phyloP scores from a whole-genome alignment of 2,329 filamentous ascomycete genomes.

The Sarocladium kiliense region DNA sequence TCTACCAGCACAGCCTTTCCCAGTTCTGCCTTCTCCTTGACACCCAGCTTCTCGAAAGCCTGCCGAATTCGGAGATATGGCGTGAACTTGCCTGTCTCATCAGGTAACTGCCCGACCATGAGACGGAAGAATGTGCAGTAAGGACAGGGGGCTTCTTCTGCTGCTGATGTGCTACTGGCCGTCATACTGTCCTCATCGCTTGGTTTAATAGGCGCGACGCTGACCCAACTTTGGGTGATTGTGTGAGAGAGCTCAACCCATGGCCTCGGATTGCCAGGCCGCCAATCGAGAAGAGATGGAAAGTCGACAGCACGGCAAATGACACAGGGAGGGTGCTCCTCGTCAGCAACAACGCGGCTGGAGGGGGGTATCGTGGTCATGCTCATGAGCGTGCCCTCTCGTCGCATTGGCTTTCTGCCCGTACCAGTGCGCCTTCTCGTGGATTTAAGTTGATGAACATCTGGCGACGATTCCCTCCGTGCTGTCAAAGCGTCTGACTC shows the following conservation, averaged over 20 bases:
- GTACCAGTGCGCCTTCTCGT: constrained; percentile 14
- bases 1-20: constrained; percentile 29
- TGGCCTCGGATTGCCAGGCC: constrained; percentile 27
- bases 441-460: constrained; percentile 29
- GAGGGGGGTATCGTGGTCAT: constrained; percentile 2
- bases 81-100: constrained; percentile 27
- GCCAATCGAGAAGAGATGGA: constrained; percentile 28
- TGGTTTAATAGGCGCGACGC: neutral
- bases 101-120: constrained; percentile 18
- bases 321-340: constrained; percentile 17
- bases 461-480: constrained; percentile 21
- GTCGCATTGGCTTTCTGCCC: neutral
- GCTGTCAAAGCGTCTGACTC: constrained; percentile 10
- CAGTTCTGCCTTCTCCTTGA: constrained; percentile 30
- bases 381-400: constrained; percentile 3
- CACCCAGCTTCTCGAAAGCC: constrained; percentile 31
- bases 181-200: neutral
- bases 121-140: constrained; percentile 33
- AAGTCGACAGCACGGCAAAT: constrained; percentile 31
- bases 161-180: neutral
- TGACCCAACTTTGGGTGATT: constrained; percentile 4
- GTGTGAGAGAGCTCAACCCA: constrained; percentile 30
- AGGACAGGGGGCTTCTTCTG: constrained; percentile 25
- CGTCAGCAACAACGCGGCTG: constrained; percentile 2
- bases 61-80: constrained; percentile 32